Percentiles rank a stretch among this genome's conserved stretches.
phyloP scores from a whole-genome alignment of 805 yeast species.

The Metschnikowia colocasiae region DNA sequence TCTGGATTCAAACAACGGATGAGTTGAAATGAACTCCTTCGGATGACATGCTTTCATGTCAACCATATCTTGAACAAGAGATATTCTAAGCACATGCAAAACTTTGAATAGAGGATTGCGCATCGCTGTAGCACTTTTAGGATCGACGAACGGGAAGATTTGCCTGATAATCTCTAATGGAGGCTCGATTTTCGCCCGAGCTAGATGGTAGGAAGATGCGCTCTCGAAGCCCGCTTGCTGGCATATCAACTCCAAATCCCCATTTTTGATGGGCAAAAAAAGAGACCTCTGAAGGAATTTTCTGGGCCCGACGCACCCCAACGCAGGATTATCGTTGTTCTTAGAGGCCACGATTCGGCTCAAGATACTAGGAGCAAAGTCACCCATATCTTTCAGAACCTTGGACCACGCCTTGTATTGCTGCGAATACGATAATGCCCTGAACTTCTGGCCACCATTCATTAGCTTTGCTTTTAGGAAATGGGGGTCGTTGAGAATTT shows the following conservation, averaged over 20 bases:
- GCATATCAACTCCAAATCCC: slow-evolving; percentile 16
- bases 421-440: slow-evolving; percentile 24
- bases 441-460: slow-evolving; percentile 24
- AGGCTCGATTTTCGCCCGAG: slow-evolving; percentile 22
- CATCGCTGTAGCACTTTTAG: slow-evolving; percentile 10
- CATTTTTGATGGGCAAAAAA: slow-evolving; percentile 7
- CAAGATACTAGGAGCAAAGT: slow-evolving; percentile 21
- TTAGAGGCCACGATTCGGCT: slow-evolving; percentile 18
- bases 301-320: slow-evolving; percentile 1
- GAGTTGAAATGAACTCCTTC: slow-evolving; percentile 21
- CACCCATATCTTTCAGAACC: slow-evolving; percentile 20
- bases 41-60: slow-evolving; percentile 22
- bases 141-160: slow-evolving; percentile 29
- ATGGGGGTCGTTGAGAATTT: slow-evolving; percentile 7
- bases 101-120: slow-evolving; percentile 16
- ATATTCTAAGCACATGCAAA: slow-evolving; percentile 18
- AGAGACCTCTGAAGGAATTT: background rate
- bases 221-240: slow-evolving; percentile 24
- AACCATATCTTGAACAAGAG: slow-evolving; percentile 32
- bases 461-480: slow-evolving; percentile 21
- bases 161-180: slow-evolving; percentile 23
- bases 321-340: slow-evolving; percentile 3
- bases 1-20: slow-evolving; percentile 23
- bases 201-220: slow-evolving; percentile 18
- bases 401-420: slow-evolving; percentile 25